Conservation (phyloP, 106 monocot species). For the Acorus calamus region DNA sequence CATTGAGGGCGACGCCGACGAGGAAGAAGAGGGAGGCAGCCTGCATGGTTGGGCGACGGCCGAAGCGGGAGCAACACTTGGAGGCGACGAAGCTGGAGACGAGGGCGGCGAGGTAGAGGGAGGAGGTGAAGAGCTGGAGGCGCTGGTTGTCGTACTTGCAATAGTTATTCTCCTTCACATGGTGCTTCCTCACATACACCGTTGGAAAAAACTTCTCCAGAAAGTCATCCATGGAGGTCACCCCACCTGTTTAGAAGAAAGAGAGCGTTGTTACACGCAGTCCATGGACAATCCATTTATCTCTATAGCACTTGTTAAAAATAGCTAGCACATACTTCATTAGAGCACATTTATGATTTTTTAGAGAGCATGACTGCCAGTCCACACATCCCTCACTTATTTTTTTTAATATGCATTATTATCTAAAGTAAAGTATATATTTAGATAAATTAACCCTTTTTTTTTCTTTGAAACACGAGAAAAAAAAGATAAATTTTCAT, state of each 20-base stretch:
- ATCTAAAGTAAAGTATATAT: no score
- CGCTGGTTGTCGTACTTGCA: conserved; percentile 42
- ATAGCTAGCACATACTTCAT: no score
- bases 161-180: conserved; percentile 16
- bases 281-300: no score
- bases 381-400: no score
- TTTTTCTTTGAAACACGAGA: no score
- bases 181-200: conserved; percentile 20
- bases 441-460: no score
- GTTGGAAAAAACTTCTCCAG: conserved; percentile 23
- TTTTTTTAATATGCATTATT: no score
- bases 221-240: conserved; percentile 40
- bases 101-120: conserved; percentile 51
- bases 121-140: conserved; percentile 59
- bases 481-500: no score
- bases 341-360: no score
- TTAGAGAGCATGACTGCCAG: no score
- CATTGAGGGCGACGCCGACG: conserved; percentile 9
- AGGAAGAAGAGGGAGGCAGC: conserved; percentile 21
- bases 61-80: conserved; percentile 9
- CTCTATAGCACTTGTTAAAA: no score
- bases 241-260: conserved; percentile 22
- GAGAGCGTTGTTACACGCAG: no score
- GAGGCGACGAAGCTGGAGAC: conserved; percentile 38
- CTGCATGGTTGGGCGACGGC: conserved; percentile 18